Evolutionary conservation across 1,284 basidiomycete genomes (phyloP).

Genomic region (Ganoderma lingzhi): DNA sequence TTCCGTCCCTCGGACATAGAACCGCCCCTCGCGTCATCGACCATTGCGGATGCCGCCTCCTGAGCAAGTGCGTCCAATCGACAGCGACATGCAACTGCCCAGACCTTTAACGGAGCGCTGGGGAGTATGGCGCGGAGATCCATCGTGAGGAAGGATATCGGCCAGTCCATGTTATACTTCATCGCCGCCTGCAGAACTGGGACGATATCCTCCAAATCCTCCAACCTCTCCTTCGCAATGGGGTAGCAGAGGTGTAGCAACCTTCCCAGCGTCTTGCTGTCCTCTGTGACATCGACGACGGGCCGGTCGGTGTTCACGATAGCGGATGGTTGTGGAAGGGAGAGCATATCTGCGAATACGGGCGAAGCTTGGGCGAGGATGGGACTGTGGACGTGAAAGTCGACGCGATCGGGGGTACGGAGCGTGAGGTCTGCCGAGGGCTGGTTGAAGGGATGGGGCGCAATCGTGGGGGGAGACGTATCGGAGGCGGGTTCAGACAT

Average conservation of each 20-base stretch:
- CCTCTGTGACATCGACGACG: slow-evolving; percentile 44
- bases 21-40: neutral
- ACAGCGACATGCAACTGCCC: slow-evolving; percentile 24
- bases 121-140: slow-evolving; percentile 14
- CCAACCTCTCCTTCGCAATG: slow-evolving; percentile 25
- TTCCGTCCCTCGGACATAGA: neutral
- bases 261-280: slow-evolving; percentile 40
- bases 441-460: slow-evolving; percentile 15
- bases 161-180: slow-evolving; percentile 33
- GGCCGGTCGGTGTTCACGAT: slow-evolving; percentile 4
- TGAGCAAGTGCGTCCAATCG: slow-evolving; percentile 21
- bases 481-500: neutral
- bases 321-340: slow-evolving; percentile 19
- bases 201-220: slow-evolving; percentile 21
- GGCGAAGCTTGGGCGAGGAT: slow-evolving; percentile 33
- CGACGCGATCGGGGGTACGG: slow-evolving; percentile 14
- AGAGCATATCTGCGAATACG: slow-evolving; percentile 31
- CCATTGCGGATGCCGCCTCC: neutral
- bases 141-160: slow-evolving; percentile 13
- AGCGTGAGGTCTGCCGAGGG: slow-evolving; percentile 18
- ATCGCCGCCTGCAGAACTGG: slow-evolving; percentile 25
- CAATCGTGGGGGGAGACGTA: neutral
- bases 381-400: slow-evolving; percentile 24
- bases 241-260: slow-evolving; percentile 52
- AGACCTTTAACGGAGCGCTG: slow-evolving; percentile 18